Percentiles rank a stretch among this genome's conserved stretches.
These are phyloP conservation scores for Scenedesmus sp. DNA, from an alignment of 163 green algal species.

Conservation along the genomic window DNA sequence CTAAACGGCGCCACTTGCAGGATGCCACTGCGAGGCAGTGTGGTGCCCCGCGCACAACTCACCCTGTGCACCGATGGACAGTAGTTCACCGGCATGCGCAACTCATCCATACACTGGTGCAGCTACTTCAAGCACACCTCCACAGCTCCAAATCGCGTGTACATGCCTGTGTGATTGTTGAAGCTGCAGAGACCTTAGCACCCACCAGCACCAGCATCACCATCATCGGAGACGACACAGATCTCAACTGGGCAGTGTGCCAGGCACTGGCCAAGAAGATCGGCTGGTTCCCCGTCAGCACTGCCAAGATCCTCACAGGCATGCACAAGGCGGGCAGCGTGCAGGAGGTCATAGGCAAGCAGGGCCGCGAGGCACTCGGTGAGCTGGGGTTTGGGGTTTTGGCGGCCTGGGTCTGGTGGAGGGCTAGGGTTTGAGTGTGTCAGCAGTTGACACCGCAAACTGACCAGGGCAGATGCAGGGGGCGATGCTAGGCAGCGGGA, in stretches of 20 bases:
- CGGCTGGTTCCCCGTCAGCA: conserved; percentile 58
- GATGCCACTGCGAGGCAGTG: too few relatives aligned
- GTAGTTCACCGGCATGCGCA: background rate
- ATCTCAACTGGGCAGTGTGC: conserved; percentile 56
- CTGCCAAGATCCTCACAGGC: conserved; percentile 41
- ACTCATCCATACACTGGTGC: too few relatives aligned
- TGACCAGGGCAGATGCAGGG: too few relatives aligned
- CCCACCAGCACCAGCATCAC: conserved; percentile 38
- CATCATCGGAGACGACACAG: conserved; percentile 48
- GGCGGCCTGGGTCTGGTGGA: background rate
- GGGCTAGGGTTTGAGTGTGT: too few relatives aligned
- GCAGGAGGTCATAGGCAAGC: conserved; percentile 29
- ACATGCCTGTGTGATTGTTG: background rate
- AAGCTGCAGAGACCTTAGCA: background rate
- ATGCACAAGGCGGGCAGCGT: conserved; percentile 52
- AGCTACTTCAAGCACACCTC: too few relatives aligned
- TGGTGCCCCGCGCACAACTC: too few relatives aligned
- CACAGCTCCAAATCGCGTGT: background rate
- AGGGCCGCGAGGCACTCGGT: conserved; percentile 44
- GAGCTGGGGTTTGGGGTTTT: background rate
- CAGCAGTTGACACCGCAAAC: too few relatives aligned
- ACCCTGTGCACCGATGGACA: too few relatives aligned
- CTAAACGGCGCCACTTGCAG: too few relatives aligned
- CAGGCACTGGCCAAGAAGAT: conserved; percentile 57
- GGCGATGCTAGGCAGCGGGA: background rate